These are phyloP conservation scores for Skeletonema menzelii DNA, from an alignment of 108 stramenopile species.

Conservation along the genomic window DNA sequence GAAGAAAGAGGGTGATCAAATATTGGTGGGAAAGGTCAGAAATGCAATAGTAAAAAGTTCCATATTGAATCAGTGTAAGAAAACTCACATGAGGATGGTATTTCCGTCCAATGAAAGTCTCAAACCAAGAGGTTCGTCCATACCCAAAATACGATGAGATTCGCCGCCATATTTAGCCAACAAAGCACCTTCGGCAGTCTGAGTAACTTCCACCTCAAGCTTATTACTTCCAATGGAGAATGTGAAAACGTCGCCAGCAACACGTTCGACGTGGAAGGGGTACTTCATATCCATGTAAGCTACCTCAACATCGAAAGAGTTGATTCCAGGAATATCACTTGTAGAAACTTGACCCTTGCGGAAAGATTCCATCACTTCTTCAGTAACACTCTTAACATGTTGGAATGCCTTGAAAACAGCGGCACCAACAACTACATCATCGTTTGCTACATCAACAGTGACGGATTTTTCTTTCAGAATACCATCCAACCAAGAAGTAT, in stretches of 20 bases:
- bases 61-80: background rate
- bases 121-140: slow-evolving; percentile 96
- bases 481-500: slow-evolving; percentile 96
- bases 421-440: slow-evolving; percentile 86
- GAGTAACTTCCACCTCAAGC: slow-evolving; percentile 73
- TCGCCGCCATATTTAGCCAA: slow-evolving; percentile 92
- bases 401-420: slow-evolving; percentile 91
- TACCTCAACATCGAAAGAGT: slow-evolving; percentile 90
- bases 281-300: slow-evolving; percentile 93
- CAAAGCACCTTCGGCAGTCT: slow-evolving; percentile 92
- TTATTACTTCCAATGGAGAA: slow-evolving; percentile 76
- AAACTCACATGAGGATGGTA: slow-evolving; percentile 82
- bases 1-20: background rate
- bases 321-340: slow-evolving; percentile 78
- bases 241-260: slow-evolving; percentile 72
- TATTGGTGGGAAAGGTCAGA: background rate
- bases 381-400: slow-evolving; percentile 72
- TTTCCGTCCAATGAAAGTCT: slow-evolving; percentile 84
- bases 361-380: slow-evolving; percentile 76
- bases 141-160: slow-evolving; percentile 89
- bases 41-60: slow-evolving; percentile 2
- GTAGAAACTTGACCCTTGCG: slow-evolving; percentile 92
- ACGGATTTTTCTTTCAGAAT: slow-evolving; percentile 92
- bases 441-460: slow-evolving; percentile 64
- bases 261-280: slow-evolving; percentile 87